Evolutionary conservation across 2,329 filamentous ascomycete species (phyloP).

Genomic region (Alternaria sp.): DNA sequence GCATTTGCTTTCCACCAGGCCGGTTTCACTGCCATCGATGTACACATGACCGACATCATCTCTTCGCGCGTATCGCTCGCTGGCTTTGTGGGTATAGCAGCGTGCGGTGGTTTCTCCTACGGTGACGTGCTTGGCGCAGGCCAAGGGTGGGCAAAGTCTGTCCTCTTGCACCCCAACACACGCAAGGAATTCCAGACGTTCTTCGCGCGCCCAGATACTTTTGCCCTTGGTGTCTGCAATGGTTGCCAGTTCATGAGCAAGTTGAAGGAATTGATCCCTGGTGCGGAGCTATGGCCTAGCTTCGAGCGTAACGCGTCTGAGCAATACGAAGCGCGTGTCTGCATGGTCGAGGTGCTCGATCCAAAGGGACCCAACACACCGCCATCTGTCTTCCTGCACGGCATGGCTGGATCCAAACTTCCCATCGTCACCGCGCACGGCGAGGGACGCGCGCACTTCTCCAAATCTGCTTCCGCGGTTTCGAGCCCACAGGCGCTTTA

Average conservation of each 20-base stretch:
- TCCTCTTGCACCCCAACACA: slow-evolving; percentile 79
- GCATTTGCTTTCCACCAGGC: slow-evolving; percentile 92
- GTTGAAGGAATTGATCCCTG: slow-evolving; percentile 82
- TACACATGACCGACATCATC: slow-evolving; percentile 94
- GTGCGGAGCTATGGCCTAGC: slow-evolving; percentile 79
- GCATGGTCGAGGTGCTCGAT: slow-evolving; percentile 82
- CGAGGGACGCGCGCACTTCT: slow-evolving; percentile 76
- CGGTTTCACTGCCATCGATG: slow-evolving; percentile 88
- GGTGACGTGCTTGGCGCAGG: slow-evolving; percentile 93
- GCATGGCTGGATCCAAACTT: slow-evolving; percentile 81
- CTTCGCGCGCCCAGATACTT: slow-evolving; percentile 88
- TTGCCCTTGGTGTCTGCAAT: slow-evolving; percentile 93
- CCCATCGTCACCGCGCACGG: slow-evolving; percentile 91
- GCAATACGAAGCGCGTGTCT: slow-evolving; percentile 88
- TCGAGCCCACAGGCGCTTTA: slow-evolving; percentile 61
- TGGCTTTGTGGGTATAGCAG: slow-evolving; percentile 85
- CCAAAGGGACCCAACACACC: slow-evolving; percentile 51
- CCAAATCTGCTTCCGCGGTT: slow-evolving; percentile 46
- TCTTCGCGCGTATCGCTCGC: slow-evolving; percentile 78
- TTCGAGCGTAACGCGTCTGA: slow-evolving; percentile 85
- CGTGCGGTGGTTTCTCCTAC: slow-evolving; percentile 97
- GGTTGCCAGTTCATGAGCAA: slow-evolving; percentile 94
- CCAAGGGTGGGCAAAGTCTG: slow-evolving; percentile 93
- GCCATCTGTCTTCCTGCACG: slow-evolving; percentile 83
- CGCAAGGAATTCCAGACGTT: slow-evolving; percentile 81